Conservation (phyloP, 139 green algal genomes). For the Asterochloris erici region DNA sequence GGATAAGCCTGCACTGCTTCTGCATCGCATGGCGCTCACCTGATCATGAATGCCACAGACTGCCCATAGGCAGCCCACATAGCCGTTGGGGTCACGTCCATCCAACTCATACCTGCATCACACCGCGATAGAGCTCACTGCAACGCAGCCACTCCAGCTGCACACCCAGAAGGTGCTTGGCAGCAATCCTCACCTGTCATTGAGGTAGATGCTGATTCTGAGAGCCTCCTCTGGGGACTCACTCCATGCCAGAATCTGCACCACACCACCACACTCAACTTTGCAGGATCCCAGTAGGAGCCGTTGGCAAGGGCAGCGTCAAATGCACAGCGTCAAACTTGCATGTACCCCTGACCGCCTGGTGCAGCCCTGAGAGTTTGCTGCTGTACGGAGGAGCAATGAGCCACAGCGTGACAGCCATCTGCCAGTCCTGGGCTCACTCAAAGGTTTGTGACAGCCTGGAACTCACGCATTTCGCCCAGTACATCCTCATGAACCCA, state of each 20-base stretch:
- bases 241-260: slow-evolving; percentile 92
- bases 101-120: slow-evolving; percentile 65
- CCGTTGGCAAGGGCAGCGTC: too few relatives aligned
- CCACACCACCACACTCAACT: neutral
- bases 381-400: too few relatives aligned
- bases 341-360: neutral
- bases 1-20: neutral
- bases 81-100: slow-evolving; percentile 82
- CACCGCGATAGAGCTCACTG: neutral
- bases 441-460: too few relatives aligned
- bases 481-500: slow-evolving; percentile 99
- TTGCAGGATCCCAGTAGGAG: neutral
- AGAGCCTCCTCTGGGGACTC: slow-evolving; percentile 74
- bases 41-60: slow-evolving; percentile 91
- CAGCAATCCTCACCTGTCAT: slow-evolving; percentile 68
- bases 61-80: slow-evolving; percentile 94
- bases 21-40: slow-evolving; percentile 34
- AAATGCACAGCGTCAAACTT: neutral
- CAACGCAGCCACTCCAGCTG: slow-evolving; percentile 1
- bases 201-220: slow-evolving; percentile 79
- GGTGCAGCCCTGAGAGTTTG: neutral
- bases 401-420: too few relatives aligned
- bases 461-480: slow-evolving; percentile 68
- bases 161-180: neutral
- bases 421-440: too few relatives aligned